Percentiles rank a stretch among this genome's conserved stretches.
These are phyloP conservation scores for Aspergillus oerlinghausenensis DNA, from an alignment of 2,329 filamentous ascomycete species.

Conservation along the genomic window DNA sequence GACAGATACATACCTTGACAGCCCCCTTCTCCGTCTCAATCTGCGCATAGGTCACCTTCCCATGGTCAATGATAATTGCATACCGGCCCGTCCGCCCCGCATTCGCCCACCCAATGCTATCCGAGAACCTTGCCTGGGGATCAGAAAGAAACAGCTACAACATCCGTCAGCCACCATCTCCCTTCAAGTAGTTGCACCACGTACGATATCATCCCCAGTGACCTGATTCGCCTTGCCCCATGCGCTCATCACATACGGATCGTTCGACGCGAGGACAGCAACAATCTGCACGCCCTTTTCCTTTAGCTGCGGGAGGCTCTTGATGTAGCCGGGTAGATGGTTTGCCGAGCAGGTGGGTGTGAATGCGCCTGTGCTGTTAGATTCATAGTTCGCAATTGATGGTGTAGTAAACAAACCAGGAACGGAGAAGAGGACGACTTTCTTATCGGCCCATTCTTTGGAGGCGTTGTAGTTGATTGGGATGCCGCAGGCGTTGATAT, in stretches of 20 bases:
- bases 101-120: constrained; percentile 68
- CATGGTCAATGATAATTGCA: constrained; percentile 75
- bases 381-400: no score
- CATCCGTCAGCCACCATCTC: background rate
- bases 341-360: constrained; percentile 77
- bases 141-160: constrained; percentile 69
- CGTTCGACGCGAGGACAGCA: constrained; percentile 75
- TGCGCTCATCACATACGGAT: constrained; percentile 78
- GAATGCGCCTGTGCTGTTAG: constrained; percentile 58
- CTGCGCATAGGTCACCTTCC: constrained; percentile 74
- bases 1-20: constrained; percentile 25
- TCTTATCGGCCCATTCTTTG: constrained; percentile 69
- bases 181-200: constrained; percentile 7
- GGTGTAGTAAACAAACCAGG: constrained; percentile 46
- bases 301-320: constrained; percentile 64
- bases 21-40: constrained; percentile 53
- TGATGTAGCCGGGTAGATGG: constrained; percentile 74
- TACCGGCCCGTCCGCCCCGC: constrained; percentile 67
- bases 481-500: constrained; percentile 71
- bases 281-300: constrained; percentile 76
- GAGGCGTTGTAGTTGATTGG: constrained; percentile 75
- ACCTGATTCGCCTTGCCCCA: constrained; percentile 83
- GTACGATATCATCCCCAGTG: constrained; percentile 62
- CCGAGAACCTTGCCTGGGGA: constrained; percentile 64
- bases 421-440: constrained; percentile 67